These are phyloP conservation scores for Aspergillus sp. DNA, from an alignment of 2,329 filamentous ascomycete genomes.

Conservation along the genomic window DNA sequence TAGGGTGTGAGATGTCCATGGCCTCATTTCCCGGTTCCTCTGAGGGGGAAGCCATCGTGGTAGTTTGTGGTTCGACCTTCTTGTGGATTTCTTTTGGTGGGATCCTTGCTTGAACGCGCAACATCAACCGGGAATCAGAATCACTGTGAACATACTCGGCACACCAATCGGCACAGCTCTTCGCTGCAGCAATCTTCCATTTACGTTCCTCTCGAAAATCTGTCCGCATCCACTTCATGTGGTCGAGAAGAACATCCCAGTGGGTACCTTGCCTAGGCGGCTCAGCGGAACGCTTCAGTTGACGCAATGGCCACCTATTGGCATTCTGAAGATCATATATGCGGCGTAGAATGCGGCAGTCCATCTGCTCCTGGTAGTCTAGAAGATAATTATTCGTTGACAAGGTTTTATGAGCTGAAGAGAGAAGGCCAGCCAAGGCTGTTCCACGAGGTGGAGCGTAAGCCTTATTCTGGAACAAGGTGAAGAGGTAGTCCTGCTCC, in stretches of 20 bases:
- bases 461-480: conserved; percentile 61
- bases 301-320: conserved; percentile 88
- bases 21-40: conserved; percentile 35
- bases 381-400: conserved; percentile 82
- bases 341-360: conserved; percentile 78
- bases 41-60: conserved; percentile 28
- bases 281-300: conserved; percentile 81
- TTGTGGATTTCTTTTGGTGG: conserved; percentile 26
- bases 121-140: conserved; percentile 60
- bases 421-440: conserved; percentile 68
- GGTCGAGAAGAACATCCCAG: conserved; percentile 80
- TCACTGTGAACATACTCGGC: conserved; percentile 73
- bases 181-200: conserved; percentile 83
- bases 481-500: conserved; percentile 61
- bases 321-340: conserved; percentile 90
- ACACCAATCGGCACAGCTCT: conserved; percentile 77
- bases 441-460: conserved; percentile 54
- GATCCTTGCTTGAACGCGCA: conserved; percentile 63
- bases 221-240: conserved; percentile 98
- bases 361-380: conserved; percentile 80
- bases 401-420: conserved; percentile 83
- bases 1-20: conserved; percentile 48
- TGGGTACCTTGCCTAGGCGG: conserved; percentile 75
- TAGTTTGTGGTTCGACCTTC: conserved; percentile 28
- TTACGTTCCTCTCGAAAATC: conserved; percentile 93